phyloP scores from a whole-genome alignment of 768 basidiomycete species.

The Rhodosporidiobolus sp. region DNA sequence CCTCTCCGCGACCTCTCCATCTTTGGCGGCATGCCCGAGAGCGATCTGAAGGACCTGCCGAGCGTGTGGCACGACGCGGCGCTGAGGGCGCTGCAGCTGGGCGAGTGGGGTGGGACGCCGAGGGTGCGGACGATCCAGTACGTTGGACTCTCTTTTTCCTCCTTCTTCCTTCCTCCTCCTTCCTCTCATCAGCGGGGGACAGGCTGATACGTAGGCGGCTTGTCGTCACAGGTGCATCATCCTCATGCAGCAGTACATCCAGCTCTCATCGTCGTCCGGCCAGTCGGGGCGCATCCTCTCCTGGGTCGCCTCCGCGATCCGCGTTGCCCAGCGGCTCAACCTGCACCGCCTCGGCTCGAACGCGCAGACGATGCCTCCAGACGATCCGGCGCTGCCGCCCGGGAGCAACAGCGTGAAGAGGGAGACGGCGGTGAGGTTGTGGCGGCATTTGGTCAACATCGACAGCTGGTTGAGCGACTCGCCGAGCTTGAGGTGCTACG shows the following conservation, averaged over 20 bases:
- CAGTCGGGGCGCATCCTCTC: constrained; percentile 33
- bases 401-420: constrained; percentile 33
- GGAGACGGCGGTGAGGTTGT: constrained; percentile 32
- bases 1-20: constrained; percentile 21
- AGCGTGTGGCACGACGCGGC: constrained; percentile 39
- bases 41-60: constrained; percentile 31
- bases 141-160: neutral
- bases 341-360: constrained; percentile 32
- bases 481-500: constrained; percentile 29
- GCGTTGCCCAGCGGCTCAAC: constrained; percentile 34
- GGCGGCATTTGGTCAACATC: constrained; percentile 24
- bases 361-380: constrained; percentile 31
- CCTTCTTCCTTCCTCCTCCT: no score
- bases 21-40: constrained; percentile 33
- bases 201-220: neutral
- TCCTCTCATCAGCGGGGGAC: neutral
- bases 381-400: constrained; percentile 38
- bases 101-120: constrained; percentile 39
- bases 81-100: constrained; percentile 35
- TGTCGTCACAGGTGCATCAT: constrained; percentile 5
- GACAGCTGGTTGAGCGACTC: constrained; percentile 34
- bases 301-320: constrained; percentile 32
- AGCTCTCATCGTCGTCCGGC: constrained; percentile 29
- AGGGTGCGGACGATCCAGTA: constrained; percentile 37
- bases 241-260: constrained; percentile 34